Evolutionary conservation across 2,329 filamentous ascomycete genomes (phyloP), one percentile per base, ranked within the genome.

Genomic region (Venturia pyrina): DNA sequence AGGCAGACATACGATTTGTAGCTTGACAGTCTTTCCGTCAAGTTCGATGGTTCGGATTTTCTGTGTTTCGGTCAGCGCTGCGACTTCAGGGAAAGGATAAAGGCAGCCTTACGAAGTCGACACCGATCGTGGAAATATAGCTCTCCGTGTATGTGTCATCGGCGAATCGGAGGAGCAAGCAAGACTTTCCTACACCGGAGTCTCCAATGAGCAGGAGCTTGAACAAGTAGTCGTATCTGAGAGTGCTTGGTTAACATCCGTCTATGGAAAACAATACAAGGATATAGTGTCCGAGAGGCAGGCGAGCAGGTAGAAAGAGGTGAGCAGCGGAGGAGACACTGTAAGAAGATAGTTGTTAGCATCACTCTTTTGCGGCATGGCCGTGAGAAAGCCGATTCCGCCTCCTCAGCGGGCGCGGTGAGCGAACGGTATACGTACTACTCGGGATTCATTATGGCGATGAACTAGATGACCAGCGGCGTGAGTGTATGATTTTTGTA

Each of bases 181-280:
- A 99, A 76, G 95, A 99, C 89, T 99, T 99, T 89, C 95, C 95
- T 76, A 99, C 95, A 87, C 95, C 95, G 79, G 95, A 99, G 80
- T 99, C 95, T 81, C 95, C 95, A 87, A 99, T 99, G 84, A 99
- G 93, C 81, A 99, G 91, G 72, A 99, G 92, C 88, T 99, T 99
- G 88, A 99, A 99, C 76, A 99, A 92, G 81, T 99, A 99, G 80
- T 99, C 95, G 90, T 99, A 99, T 95, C 95, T 98, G 15, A 3
- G 28, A 37, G 53, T 32, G 15, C 53, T 19, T 19, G 53, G 32
- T 59, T 28, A 59, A n/a, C 32, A 37, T 59, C 53, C 8, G 15
- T 21, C 53, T 32, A 37, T 59, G 19, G 19, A 34, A 59, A 13
- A 6, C 17, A 34, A 15, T 19, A 17, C 17, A 37, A 34, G 53